Evolutionary conservation across 1,284 basidiomycete species (phyloP), one percentile per base, ranked within the genome.

Genomic region (Ustilago sp.): DNA sequence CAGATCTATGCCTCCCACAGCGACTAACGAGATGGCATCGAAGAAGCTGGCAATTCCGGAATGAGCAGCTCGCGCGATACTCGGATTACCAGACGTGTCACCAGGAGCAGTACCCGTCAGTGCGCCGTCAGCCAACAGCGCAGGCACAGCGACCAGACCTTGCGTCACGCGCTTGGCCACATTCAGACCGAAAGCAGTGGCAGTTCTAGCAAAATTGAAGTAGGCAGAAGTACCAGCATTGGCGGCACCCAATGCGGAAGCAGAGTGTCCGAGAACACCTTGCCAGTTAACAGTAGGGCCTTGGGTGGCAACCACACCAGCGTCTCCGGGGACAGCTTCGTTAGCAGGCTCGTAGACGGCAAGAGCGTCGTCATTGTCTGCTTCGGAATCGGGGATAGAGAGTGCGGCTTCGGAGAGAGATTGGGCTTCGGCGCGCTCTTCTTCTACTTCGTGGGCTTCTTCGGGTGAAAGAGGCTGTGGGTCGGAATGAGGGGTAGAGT

Each of bases 111-210:
- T 71, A 12, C 80, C 81, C 0, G 66, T 71, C 12, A 80, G 57
- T 4, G 80, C 80, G 8, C 77, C 71, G 47, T 82, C 82, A 17
- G 76, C 68, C 2, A 79, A 66, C 19, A 78, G 48, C 7, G 80
- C 77, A 12, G 82, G 80, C 0, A 81, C 53, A 2, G 80, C 77
- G 4, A 83, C 74, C 12, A 80, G 55, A 7, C 68, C 77, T 50
- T 82, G 80, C 0, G 80, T 82, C 43, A 82, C 56, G n/a, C 80
- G 63, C 63, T 81, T 80, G 19, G 82, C 82, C 5, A 83, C 43
- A 31, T 71, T 71, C 31, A 83, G 68, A 11, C 79, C 74, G 41
- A 81, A 79, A 1, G 74, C 52, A 13, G 82, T 82, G 38, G 68
- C 75, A 31, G 59, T 67, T 31, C 75, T 64, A 11, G 82, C 82